phyloP scores from a whole-genome alignment of 2,329 filamentous ascomycete species.

The Aureobasidium sp. region DNA sequence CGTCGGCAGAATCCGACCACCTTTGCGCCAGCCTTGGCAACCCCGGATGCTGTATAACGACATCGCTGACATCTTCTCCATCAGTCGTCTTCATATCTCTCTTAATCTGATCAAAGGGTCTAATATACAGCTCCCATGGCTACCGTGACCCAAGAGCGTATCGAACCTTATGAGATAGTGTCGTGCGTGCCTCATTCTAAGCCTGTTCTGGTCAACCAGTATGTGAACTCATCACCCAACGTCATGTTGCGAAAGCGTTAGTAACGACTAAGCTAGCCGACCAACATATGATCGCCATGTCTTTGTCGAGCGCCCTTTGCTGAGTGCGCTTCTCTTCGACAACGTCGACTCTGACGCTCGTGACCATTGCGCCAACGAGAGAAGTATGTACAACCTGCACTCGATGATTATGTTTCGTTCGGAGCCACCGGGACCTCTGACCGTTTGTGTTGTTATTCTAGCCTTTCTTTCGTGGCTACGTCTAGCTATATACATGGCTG shows the following conservation, averaged over 20 bases:
- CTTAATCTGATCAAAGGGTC: background rate
- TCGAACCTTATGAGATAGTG: background rate
- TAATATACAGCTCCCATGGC: background rate
- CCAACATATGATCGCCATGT: constrained; percentile 30
- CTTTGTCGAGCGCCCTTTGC: constrained; percentile 54
- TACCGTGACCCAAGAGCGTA: background rate
- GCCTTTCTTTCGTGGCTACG: constrained; percentile 85
- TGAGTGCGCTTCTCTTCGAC: constrained; percentile 63
- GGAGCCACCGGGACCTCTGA: background rate
- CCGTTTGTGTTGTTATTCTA: constrained; percentile 15
- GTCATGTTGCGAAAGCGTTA: background rate
- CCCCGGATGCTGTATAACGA: background rate
- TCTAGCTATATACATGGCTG: constrained; percentile 79
- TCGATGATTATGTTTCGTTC: background rate
- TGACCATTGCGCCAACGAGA: constrained; percentile 71
- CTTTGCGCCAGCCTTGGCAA: background rate
- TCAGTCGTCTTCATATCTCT: background rate
- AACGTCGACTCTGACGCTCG: constrained; percentile 67
- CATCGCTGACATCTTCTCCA: background rate
- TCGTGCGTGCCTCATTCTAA: constrained; percentile 4
- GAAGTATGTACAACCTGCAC: constrained; percentile 38
- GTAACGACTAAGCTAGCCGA: background rate
- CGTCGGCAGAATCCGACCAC: background rate
- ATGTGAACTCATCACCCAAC: background rate
- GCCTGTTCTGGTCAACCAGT: constrained; percentile 9